Percentiles rank a stretch among this genome's conserved stretches.
Conservation (phyloP, 1,284 basidiomycete species). For the Taiwanofungus camphoratus region DNA sequence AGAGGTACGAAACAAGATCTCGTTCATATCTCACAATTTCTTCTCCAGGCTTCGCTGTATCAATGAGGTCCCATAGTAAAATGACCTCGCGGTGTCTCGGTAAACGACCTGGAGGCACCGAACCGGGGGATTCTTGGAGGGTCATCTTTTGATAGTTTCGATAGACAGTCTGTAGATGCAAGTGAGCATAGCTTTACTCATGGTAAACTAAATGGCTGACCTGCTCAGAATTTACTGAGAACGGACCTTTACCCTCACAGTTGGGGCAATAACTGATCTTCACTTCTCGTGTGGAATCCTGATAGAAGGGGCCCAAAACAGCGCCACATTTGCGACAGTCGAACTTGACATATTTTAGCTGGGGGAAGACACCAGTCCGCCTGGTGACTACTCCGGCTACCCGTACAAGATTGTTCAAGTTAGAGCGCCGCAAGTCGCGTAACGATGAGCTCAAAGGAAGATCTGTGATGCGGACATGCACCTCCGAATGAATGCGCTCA, state of each 20-base stretch:
- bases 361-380: constrained; percentile 94
- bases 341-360: constrained; percentile 99
- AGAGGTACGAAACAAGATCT: neutral
- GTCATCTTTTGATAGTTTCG: constrained; percentile 99
- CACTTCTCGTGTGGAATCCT: constrained; percentile 93
- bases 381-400: constrained; percentile 97
- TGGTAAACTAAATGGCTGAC: constrained; percentile 33
- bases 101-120: constrained; percentile 93
- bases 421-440: constrained; percentile 87
- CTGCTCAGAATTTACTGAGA: constrained; percentile 95
- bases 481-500: constrained; percentile 95
- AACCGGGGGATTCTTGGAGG: constrained; percentile 96
- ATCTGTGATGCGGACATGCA: constrained; percentile 96
- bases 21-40: constrained; percentile 70
- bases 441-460: constrained; percentile 87
- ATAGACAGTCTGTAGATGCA: constrained; percentile 80
- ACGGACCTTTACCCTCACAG: constrained; percentile 93
- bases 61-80: constrained; percentile 96
- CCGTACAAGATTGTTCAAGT: constrained; percentile 94
- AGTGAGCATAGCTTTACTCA: constrained; percentile 1
- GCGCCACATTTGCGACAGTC: constrained; percentile 93
- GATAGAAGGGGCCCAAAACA: constrained; percentile 94
- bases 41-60: constrained; percentile 96
- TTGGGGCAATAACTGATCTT: constrained; percentile 92
- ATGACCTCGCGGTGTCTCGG: constrained; percentile 97